Evolutionary conservation across 257 asterid genomes (phyloP), one percentile per base, ranked within the genome.

Genomic region (Gynochthodes officinalis): DNA sequence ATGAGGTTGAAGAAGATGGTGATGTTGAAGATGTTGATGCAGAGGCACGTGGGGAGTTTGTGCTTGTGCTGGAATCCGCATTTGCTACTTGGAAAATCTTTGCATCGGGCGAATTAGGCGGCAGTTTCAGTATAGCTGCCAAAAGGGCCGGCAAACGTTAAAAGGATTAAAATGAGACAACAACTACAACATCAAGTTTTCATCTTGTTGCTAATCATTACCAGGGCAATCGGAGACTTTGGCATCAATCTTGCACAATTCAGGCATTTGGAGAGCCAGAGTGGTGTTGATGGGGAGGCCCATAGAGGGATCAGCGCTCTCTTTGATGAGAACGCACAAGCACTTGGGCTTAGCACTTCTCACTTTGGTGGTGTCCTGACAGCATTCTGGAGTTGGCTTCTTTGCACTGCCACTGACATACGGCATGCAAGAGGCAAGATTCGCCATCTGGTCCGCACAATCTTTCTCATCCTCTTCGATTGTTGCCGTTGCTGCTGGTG

Each of bases 241-340:
- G 69, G 91, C 89, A 58, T 86, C 84, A 44, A 82, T 86, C 7
- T 86, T 78, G 84, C 91, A 88, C 75, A 80, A 85, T 0, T 80
- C 15, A 0, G 94, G 86, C 94, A 88, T 88, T 80, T 88, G 86
- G 19, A 88, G 84, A 70, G 91, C 94, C 78, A 88, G 61, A 48
- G 91, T 84, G 67, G 94, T 88, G 80, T 88, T 88, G 21, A 88
- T 83, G 2, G 89, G 91, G 37, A 88, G 83, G 2, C 94, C 91
- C 58, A 88, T 71, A 0, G 91, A 86, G 4, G 91, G 88, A 67
- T 88, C 88, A 0, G 84, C 82, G 79, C 91, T 88, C 75, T 88
- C 94, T 65, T 86, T 88, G 74, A 88, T 86, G 14, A 88, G 86
- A 71, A 86, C 94, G 62, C 94, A 88, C 66, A 86, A 75, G n/a